Conservation (phyloP, 768 basidiomycete species). For the Clitopilus passeckerianus region DNA sequence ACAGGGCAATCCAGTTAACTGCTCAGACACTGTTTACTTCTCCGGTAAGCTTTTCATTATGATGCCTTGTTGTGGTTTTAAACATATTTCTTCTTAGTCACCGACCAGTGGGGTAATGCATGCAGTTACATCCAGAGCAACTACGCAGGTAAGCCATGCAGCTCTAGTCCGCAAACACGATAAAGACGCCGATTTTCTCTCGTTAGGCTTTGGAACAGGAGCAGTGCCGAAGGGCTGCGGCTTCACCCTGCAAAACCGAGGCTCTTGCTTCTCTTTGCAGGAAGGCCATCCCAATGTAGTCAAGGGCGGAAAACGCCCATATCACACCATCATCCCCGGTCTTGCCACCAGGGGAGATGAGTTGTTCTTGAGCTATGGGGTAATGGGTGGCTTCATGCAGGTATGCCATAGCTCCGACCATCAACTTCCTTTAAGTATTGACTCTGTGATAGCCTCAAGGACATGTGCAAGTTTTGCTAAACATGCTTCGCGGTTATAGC, state of each 20-base stretch:
- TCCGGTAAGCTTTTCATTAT: slow-evolving; percentile 44
- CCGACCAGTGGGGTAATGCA: slow-evolving; percentile 86
- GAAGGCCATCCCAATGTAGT: slow-evolving; percentile 85
- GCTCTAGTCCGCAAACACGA: not conserved
- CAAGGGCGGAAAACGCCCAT: slow-evolving; percentile 76
- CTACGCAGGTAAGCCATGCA: slow-evolving; percentile 55
- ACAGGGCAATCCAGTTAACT: slow-evolving; percentile 77
- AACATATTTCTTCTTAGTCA: slow-evolving; percentile 37
- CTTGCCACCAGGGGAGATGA: slow-evolving; percentile 76
- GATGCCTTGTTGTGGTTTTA: not conserved
- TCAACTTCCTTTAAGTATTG: not conserved
- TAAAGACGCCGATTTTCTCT: not conserved
- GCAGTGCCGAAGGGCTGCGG: slow-evolving; percentile 94
- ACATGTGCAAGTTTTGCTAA: slow-evolving; percentile 90
- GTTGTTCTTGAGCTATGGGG: slow-evolving; percentile 84
- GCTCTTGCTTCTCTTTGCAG: slow-evolving; percentile 74
- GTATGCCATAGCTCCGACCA: slow-evolving; percentile 23
- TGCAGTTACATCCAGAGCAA: slow-evolving; percentile 90
- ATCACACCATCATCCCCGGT: slow-evolving; percentile 95
- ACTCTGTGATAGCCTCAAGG: slow-evolving; percentile 73
- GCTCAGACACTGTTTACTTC: slow-evolving; percentile 95
- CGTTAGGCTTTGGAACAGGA: slow-evolving; percentile 81
- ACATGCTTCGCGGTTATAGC: slow-evolving; percentile 82
- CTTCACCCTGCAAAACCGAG: slow-evolving; percentile 95
- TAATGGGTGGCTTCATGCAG: slow-evolving; percentile 94